Conservation (phyloP, 1,284 basidiomycete species). For the Malassezia nana region DNA sequence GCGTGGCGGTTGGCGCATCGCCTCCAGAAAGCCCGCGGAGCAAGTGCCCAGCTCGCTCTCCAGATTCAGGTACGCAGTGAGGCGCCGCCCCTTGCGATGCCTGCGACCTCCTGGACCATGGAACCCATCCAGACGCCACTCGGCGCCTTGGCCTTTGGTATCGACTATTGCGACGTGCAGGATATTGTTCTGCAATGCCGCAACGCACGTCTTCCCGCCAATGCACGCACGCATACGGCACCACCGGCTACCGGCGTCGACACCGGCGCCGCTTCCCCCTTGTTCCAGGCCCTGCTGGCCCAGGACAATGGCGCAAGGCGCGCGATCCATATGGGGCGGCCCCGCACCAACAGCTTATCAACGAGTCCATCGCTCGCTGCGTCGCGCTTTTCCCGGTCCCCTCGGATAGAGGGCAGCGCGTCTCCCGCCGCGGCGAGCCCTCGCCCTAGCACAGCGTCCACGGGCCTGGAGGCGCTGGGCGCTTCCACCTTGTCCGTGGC, state of each 20-base stretch:
- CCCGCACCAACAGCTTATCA: background rate
- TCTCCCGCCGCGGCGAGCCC: background rate
- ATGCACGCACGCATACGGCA: background rate
- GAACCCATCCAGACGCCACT: slow-evolving; percentile 10
- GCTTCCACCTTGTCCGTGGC: background rate
- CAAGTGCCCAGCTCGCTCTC: background rate
- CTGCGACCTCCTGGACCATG: slow-evolving; percentile 4
- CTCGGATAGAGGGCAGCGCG: background rate
- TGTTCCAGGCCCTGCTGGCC: background rate
- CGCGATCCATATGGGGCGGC: background rate
- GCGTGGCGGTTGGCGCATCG: background rate
- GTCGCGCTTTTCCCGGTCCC: background rate
- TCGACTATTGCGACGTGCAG: slow-evolving; percentile 4
- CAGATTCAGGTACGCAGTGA: background rate
- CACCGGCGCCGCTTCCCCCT: background rate
- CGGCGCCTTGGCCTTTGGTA: slow-evolving; percentile 1
- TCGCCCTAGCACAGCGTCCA: background rate
- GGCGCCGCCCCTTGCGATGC: background rate
- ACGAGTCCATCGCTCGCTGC: background rate
- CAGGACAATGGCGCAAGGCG: background rate
- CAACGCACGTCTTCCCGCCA: background rate
- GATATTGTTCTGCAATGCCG: slow-evolving; percentile 5
- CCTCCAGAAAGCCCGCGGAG: background rate
- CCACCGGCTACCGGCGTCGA: background rate
- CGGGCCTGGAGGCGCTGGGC: background rate